phyloP scores from a whole-genome alignment of 192 early-diverging fungal genomes.

The Spizellomyces sp. region DNA sequence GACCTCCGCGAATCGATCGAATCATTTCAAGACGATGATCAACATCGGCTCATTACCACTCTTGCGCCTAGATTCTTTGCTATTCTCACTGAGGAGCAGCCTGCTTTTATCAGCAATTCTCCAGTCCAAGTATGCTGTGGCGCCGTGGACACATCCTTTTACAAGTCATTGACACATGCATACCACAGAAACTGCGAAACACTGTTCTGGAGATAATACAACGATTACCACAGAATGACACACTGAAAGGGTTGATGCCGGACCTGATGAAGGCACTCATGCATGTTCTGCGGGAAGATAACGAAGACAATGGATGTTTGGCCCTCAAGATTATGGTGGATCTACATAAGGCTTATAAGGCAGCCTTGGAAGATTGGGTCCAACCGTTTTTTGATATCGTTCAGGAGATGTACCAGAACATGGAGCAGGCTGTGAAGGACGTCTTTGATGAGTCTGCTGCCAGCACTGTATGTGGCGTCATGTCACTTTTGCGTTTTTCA shows the following conservation, averaged over 20 bases:
- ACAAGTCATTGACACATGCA: background rate
- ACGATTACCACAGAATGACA: constrained; percentile 87
- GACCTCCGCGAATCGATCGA: constrained; percentile 93
- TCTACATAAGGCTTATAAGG: constrained; percentile 85
- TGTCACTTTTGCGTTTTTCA: too few species aligned
- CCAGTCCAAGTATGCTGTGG: constrained; percentile 27
- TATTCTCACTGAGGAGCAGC: constrained; percentile 53
- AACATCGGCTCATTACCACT: constrained; percentile 72
- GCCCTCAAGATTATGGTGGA: constrained; percentile 95
- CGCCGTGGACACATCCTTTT: background rate
- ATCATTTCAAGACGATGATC: constrained; percentile 83
- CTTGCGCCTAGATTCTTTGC: constrained; percentile 83
- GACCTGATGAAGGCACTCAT: constrained; percentile 77
- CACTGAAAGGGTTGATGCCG: constrained; percentile 72
- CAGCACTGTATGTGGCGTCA: background rate
- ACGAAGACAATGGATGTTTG: constrained; percentile 97
- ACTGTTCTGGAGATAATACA: constrained; percentile 90
- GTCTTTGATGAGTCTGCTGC: constrained; percentile 67
- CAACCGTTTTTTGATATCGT: constrained; percentile 91
- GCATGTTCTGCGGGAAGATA: constrained; percentile 81
- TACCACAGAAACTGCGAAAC: constrained; percentile 80
- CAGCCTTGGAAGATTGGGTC: constrained; percentile 81
- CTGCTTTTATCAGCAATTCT: constrained; percentile 28
- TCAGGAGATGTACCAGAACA: constrained; percentile 90
- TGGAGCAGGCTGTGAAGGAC: constrained; percentile 81